Base-by-base conservation (phyloP, 306 rosid species). In the Dryas octopetala region DNA sequence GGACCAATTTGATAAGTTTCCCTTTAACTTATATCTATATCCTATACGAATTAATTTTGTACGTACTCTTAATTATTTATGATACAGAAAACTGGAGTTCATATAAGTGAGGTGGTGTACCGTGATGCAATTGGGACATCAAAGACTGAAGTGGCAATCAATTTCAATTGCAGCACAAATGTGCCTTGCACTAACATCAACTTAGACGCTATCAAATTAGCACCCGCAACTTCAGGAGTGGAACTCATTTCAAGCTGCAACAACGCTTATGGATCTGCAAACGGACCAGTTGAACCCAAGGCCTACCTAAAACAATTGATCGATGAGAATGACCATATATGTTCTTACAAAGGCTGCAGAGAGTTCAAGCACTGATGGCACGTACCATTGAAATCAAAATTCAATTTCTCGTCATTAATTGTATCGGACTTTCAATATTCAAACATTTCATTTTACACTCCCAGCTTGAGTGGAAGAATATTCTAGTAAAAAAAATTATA, bases 151-250 rank as follows among this genome's bases (percentile, higher is more conserved):
- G 5, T 14, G 13, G 77, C 77, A 45, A 8, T 73, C 11, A 73
- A 61, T 60, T 26, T 73, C 1, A 73, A 73, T 49, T 73, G 70
- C n/a, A 74, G 78, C 38, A 64, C 26, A 19, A 9, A 17, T 23
- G 38, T 26, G n/a, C 71, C 78, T 17, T 51, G 78, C 62, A 51
- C 78, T 41, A 57, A 52, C 3, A 74, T 74, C 14, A 62, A 10
- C 28, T 11, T 74, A 32, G 32, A 74, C 8, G 7, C 16, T n/a
- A 40, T 63, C 8, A 51, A 38, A 17, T 62, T 74, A 71, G 32
- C 11, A 62, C 11, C 71, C 2, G 28, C 70, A 8, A 53, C 1
- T 16, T n/a, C 38, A 5, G 6, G 4, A 16, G 38, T 13, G 59
- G 5, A 38, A 32, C 7, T 74, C 6, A 38, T 2, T 48, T 74